Evolutionary conservation across 164 flowering plant genomes (phyloP).

Genomic region (Kalanchoe fedtschenkoi): DNA sequence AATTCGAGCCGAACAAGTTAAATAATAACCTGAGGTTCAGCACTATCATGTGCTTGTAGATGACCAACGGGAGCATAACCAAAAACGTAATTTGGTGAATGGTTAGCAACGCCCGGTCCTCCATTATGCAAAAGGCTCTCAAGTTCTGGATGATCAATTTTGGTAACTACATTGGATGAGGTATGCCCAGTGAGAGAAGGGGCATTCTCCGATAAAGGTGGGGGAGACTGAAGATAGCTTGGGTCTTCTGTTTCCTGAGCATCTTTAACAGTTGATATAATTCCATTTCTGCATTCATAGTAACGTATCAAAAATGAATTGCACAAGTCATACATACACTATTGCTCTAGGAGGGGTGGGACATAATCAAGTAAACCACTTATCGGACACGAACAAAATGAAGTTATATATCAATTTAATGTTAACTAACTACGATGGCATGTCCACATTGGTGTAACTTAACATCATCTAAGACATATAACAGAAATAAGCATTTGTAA

Average conservation of each 20-base stretch:
- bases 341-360: too few species aligned
- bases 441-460: too few species aligned
- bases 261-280: slow-evolving; percentile 10
- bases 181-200: slow-evolving; percentile 11
- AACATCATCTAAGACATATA: too few species aligned
- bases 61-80: slow-evolving; percentile 22
- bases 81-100: slow-evolving; percentile 18
- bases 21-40: slow-evolving; percentile 22
- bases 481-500: too few species aligned
- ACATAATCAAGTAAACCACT: background rate
- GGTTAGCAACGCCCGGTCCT: slow-evolving; percentile 20
- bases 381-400: background rate
- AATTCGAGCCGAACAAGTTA: background rate
- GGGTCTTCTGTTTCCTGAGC: slow-evolving; percentile 14
- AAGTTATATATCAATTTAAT: too few species aligned
- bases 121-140: slow-evolving; percentile 19
- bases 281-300: slow-evolving; percentile 18
- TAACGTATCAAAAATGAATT: background rate
- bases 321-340: background rate
- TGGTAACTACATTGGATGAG: slow-evolving; percentile 10
- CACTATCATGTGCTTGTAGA: slow-evolving; percentile 18
- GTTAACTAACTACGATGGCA: too few species aligned
- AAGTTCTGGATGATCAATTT: slow-evolving; percentile 23
- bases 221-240: slow-evolving; percentile 15
- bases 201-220: slow-evolving; percentile 6